A percentile compares a stretch with the other conserved stretches of the same genome.
Evolutionary conservation across 495 filamentous ascomycete genomes (phyloP).

Genomic region (Pyronema domesticum): DNA sequence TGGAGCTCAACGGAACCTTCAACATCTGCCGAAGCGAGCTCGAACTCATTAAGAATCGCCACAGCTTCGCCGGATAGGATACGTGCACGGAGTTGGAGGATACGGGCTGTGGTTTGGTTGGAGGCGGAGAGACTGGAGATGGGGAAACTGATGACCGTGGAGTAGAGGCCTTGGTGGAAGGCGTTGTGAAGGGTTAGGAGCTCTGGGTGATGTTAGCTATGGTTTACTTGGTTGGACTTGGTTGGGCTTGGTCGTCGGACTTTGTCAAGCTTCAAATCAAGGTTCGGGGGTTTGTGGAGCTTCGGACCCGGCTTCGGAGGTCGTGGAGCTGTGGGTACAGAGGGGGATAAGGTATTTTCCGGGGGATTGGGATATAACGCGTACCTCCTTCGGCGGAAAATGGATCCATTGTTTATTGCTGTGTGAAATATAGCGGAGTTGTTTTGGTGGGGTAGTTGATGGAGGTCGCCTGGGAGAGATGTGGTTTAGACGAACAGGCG

Average conservation of each 20-base stretch:
- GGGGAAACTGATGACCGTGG: slow-evolving; percentile 63
- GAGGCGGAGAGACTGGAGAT: slow-evolving; percentile 53
- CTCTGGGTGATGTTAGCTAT: slow-evolving; percentile 35
- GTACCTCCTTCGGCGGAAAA: slow-evolving; percentile 78
- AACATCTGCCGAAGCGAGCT: slow-evolving; percentile 35
- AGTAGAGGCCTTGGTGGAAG: slow-evolving; percentile 86
- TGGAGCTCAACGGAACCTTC: slow-evolving; percentile 43
- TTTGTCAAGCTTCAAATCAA: slow-evolving; percentile 8
- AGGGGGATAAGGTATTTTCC: not conserved
- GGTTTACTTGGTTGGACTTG: not conserved
- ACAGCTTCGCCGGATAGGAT: slow-evolving; percentile 63
- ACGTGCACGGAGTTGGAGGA: slow-evolving; percentile 63
- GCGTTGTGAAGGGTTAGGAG: slow-evolving; percentile 87
- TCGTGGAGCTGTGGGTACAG: no score
- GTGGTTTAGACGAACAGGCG: not conserved
- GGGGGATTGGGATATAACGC: not conserved
- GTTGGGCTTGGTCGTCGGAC: not conserved
- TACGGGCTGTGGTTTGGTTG: slow-evolving; percentile 59
- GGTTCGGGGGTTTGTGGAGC: no score
- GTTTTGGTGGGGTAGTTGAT: not conserved
- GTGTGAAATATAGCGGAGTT: not conserved
- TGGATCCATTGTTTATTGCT: slow-evolving; percentile 55
- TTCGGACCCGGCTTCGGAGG: no score
- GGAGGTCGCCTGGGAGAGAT: not conserved
- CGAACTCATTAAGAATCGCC: slow-evolving; percentile 49